These are phyloP conservation scores for Psilocybe sp. DNA, from an alignment of 768 basidiomycete genomes.

Conservation along the genomic window DNA sequence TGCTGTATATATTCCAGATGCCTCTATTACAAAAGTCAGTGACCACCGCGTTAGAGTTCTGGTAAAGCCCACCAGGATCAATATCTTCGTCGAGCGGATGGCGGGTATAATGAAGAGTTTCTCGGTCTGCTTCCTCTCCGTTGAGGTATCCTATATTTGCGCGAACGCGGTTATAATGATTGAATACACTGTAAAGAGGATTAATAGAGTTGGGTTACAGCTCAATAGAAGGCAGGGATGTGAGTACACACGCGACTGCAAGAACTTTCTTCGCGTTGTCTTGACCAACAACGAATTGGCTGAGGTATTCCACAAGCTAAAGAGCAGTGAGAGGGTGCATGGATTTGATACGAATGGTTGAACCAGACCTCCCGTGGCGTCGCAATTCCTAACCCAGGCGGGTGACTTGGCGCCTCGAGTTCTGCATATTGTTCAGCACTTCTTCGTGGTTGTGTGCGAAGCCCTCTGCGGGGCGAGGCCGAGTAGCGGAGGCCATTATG, in stretches of 20 bases:
- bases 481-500: too few relatives aligned
- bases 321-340: not conserved
- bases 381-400: slow-evolving; percentile 49
- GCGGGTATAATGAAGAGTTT: not conserved
- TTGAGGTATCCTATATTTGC: slow-evolving; percentile 59
- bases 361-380: slow-evolving; percentile 49
- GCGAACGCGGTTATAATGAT: slow-evolving; percentile 88
- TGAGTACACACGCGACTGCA: slow-evolving; percentile 79
- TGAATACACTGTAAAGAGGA: slow-evolving; percentile 67
- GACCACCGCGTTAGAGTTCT: not conserved
- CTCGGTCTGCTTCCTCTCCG: slow-evolving; percentile 26
- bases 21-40: not conserved
- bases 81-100: too few relatives aligned
- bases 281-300: slow-evolving; percentile 90
- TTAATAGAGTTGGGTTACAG: not conserved
- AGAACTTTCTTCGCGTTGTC: slow-evolving; percentile 91
- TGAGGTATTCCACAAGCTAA: slow-evolving; percentile 81
- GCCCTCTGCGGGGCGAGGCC: slow-evolving; percentile 10
- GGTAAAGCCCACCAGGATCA: not conserved
- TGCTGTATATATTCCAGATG: slow-evolving; percentile 47
- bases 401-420: slow-evolving; percentile 16
- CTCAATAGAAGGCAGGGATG: not conserved
- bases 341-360: not conserved
- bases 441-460: slow-evolving; percentile 61
- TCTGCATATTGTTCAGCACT: not conserved